Base-by-base conservation (phyloP, 805 yeast species). In the Yarrowia deformans region DNA sequence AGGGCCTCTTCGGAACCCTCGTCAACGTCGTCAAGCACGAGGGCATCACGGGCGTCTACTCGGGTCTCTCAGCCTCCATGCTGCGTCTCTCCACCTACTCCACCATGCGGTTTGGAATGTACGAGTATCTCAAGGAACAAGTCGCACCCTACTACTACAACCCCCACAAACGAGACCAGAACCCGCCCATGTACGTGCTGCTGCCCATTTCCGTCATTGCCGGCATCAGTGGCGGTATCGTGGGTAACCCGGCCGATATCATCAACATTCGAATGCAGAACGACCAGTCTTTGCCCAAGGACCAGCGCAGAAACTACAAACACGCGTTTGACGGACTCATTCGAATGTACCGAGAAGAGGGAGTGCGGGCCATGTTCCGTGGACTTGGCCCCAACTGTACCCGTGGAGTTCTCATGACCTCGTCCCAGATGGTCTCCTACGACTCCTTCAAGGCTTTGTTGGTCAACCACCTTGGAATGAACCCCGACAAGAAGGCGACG, bases 201-300 rank as follows among this genome's bases (percentile, higher is more conserved):
- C 80, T 91, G 69, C 92, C 94, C 10, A 83, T 88, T 79, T 90
- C 97, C 5, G 90, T 91, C 95, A 72, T 89, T n/a, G 86, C 93
- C 13, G 97, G 97, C 67, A 90, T 89, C 35, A 78, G 87, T 70
- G 97, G 97, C 71, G 97, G 97, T 10, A 79, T 91, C 29, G 89
- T 90, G 1, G 97, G 97, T 29, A 91, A 91, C 75, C 97, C 97
- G 3, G 87, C 95, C 0, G 97, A 91, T 76, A 89, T 91, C 14
- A 92, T 90, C 46, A 91, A 91, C 73, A 90, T 91, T 72, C 85
- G 97, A 79, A 91, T 91, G 97, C 97, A 91, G 77, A 91, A 91
- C 77, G 97, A 91, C 75, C 86, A 89, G 8, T 80, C 93, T 0
- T 81, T 90, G 70, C 90, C 93, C 5, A 69, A 78, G 5, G 87